A percentile compares a stretch with the other conserved stretches of the same genome.
phyloP scores from a whole-genome alignment of 345 rosid species.

The Gossypium mustelinum region DNA sequence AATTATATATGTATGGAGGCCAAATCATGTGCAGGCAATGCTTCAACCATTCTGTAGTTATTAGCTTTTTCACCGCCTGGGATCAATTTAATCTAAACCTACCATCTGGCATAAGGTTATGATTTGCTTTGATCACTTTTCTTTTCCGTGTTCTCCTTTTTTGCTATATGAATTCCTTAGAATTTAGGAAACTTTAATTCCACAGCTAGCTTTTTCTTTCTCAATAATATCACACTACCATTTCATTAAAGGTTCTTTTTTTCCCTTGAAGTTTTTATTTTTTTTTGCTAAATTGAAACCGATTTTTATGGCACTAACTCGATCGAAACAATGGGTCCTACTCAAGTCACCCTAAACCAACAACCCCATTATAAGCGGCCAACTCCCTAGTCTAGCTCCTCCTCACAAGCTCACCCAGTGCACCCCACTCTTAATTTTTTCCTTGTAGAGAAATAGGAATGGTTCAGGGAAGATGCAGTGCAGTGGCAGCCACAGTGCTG shows the following conservation, averaged over 20 bases:
- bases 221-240: not conserved
- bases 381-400: not conserved
- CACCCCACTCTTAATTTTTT: not conserved
- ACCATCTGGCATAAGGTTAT: no score
- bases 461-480: constrained; percentile 54
- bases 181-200: not conserved
- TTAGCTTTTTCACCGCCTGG: not conserved
- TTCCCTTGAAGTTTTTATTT: not conserved
- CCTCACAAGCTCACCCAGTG: not conserved
- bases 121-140: not conserved
- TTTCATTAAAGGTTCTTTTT: no score
- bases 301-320: not conserved
- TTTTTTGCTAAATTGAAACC: not conserved
- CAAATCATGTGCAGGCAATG: not conserved
- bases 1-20: no score
- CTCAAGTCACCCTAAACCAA: not conserved
- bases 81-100: no score
- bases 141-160: not conserved
- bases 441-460: constrained; percentile 3
- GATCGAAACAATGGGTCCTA: not conserved
- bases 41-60: not conserved
- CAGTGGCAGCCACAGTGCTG: constrained; percentile 22
- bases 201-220: not conserved
- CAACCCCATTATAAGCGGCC: constrained; percentile 13
- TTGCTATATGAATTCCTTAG: not conserved